These are phyloP conservation scores for Suhomyces atakaporum DNA, from an alignment of 1,139 yeast genomes.

Conservation along the genomic window DNA sequence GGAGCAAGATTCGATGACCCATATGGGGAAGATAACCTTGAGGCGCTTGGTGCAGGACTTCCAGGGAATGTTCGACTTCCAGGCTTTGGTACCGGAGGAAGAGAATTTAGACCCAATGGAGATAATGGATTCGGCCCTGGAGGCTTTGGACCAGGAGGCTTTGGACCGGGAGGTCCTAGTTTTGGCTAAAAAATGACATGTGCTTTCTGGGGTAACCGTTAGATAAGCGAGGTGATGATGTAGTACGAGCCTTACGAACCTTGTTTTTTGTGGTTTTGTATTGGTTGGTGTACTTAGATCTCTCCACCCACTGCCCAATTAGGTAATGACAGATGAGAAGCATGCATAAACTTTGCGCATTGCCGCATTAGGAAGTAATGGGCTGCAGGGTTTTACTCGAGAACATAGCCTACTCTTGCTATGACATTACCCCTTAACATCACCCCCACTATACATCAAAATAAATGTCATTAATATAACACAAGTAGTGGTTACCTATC, in stretches of 20 bases:
- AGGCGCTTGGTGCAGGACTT: conserved; percentile 46
- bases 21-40: conserved; percentile 44
- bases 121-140: conserved; percentile 13
- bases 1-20: conserved; percentile 64
- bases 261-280: no score
- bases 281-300: no score
- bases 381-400: conserved; percentile 3
- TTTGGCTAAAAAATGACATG: background rate
- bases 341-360: conserved; percentile 3
- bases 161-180: conserved; percentile 10
- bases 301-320: conserved; percentile 1
- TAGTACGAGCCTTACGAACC: no score
- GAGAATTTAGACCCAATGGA: conserved; percentile 11
- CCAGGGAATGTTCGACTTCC: conserved; percentile 43
- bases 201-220: no score
- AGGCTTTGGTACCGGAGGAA: conserved; percentile 5
- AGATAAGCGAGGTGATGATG: background rate
- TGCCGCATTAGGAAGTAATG: conserved; percentile 6
- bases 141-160: conserved; percentile 12
- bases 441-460: no score
- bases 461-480: no score
- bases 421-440: no score
- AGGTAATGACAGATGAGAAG: conserved; percentile 1
- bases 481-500: no score
- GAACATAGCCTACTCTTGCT: no score